A percentile compares a stretch with the other conserved stretches of the same genome.
Conservation (phyloP, 2,329 filamentous ascomycete genomes). For the Fusarium coffeatum region DNA sequence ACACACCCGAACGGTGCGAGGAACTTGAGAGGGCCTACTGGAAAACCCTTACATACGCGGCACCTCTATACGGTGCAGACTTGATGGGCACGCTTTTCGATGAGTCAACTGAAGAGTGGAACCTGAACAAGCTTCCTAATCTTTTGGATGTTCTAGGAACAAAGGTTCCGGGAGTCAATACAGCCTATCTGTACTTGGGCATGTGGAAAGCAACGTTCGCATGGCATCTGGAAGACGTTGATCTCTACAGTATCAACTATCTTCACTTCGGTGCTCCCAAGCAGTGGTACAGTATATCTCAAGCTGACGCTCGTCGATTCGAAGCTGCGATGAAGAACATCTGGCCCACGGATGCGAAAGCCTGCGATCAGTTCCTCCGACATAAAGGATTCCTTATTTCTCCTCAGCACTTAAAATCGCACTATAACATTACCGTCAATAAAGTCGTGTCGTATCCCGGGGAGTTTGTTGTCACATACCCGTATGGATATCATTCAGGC, state of each 20-base stretch:
- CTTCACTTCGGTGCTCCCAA: conserved; percentile 98
- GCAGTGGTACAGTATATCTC: conserved; percentile 99
- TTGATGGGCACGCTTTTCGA: conserved; percentile 96
- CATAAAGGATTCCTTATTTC: conserved; percentile 99
- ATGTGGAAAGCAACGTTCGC: conserved; percentile 99
- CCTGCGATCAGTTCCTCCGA: conserved; percentile 93
- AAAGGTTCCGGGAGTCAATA: conserved; percentile 97
- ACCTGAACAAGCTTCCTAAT: conserved; percentile 93
- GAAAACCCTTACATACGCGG: conserved; percentile 96
- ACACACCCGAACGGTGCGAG: conserved; percentile 89
- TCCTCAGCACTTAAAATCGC: conserved; percentile 83
- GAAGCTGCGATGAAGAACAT: conserved; percentile 95
- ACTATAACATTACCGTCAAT: conserved; percentile 96
- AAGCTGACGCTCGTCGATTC: conserved; percentile 91
- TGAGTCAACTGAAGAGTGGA: conserved; percentile 86
- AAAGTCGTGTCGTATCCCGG: conserved; percentile 94
- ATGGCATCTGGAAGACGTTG: conserved; percentile 98
- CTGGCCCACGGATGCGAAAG: conserved; percentile 95
- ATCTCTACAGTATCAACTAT: conserved; percentile 99
- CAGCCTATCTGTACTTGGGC: conserved; percentile 94
- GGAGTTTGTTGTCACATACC: conserved; percentile 98
- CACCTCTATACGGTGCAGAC: conserved; percentile 94
- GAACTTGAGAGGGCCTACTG: conserved; percentile 96
- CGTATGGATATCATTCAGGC: conserved; percentile 97
- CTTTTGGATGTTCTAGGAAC: conserved; percentile 92